Conservation (phyloP, 768 basidiomycete species). For the Leccinum truebloodii region DNA sequence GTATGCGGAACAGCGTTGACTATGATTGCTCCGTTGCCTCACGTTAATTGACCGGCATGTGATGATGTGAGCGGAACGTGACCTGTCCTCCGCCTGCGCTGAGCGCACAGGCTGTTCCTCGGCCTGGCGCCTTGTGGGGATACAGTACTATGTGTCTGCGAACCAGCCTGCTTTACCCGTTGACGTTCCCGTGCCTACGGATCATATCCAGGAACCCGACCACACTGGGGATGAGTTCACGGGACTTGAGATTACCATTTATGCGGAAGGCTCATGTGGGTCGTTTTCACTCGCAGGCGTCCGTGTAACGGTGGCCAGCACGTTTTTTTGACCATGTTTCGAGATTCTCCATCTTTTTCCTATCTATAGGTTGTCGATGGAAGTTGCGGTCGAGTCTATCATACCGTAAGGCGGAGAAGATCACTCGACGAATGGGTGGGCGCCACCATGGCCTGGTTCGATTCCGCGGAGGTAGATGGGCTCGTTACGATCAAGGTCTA, state of each 20-base stretch:
- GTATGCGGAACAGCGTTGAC: slow-evolving; percentile 1
- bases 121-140: slow-evolving; percentile 1
- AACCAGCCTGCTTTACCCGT: background rate
- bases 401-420: slow-evolving; percentile 10
- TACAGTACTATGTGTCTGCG: background rate
- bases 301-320: slow-evolving; percentile 7
- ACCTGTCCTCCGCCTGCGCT: background rate
- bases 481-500: slow-evolving; percentile 14
- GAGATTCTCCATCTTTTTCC: background rate
- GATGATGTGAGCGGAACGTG: background rate
- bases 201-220: slow-evolving; percentile 15
- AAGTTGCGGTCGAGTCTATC: slow-evolving; percentile 3
- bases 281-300: background rate
- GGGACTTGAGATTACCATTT: background rate
- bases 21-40: slow-evolving; percentile 5
- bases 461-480: slow-evolving; percentile 26
- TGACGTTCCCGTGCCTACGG: slow-evolving; percentile 14
- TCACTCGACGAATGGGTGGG: background rate
- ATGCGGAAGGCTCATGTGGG: background rate
- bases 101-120: background rate
- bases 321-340: slow-evolving; percentile 5
- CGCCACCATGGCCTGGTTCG: slow-evolving; percentile 4
- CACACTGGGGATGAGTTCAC: background rate
- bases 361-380: background rate
- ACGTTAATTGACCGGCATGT: background rate